Percentiles rank a stretch among this genome's conserved stretches.
These are phyloP conservation scores for Heliocybe sulcata DNA, from an alignment of 1,284 basidiomycete genomes.

Conservation along the genomic window DNA sequence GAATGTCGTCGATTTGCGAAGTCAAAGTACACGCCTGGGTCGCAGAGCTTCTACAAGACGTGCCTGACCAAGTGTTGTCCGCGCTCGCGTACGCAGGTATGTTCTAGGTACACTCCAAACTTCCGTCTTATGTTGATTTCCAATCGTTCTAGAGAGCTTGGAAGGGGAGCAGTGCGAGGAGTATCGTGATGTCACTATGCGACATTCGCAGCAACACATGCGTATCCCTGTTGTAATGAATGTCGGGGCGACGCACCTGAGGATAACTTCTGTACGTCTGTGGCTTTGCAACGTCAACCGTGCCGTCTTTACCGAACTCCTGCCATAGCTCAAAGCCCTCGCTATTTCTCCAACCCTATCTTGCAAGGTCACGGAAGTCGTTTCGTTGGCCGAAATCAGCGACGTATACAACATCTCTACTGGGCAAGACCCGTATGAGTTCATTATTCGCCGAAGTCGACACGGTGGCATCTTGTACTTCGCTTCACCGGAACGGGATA, in stretches of 20 bases:
- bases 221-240: conserved; percentile 57
- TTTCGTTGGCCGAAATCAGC: conserved; percentile 73
- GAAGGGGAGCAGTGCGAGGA: conserved; percentile 47
- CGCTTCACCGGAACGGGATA: conserved; percentile 59
- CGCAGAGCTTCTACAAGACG: conserved; percentile 45
- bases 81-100: conserved; percentile 49
- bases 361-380: conserved; percentile 74
- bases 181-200: conserved; percentile 59
- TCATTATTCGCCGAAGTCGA: conserved; percentile 70
- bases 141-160: conserved; percentile 35
- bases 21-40: conserved; percentile 55
- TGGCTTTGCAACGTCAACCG: background rate
- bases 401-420: conserved; percentile 79
- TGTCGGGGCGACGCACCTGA: conserved; percentile 57
- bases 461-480: conserved; percentile 67
- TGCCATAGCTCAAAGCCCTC: conserved; percentile 50
- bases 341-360: conserved; percentile 54
- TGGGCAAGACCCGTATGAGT: conserved; percentile 69
- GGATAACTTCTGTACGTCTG: conserved; percentile 55
- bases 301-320: conserved; percentile 8
- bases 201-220: conserved; percentile 43
- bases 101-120: conserved; percentile 9
- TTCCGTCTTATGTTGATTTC: too few species aligned
- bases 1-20: conserved; percentile 38
- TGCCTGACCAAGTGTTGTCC: conserved; percentile 41